These are phyloP conservation scores for Teratosphaeria nubilosa DNA, from an alignment of 2,329 filamentous ascomycete species.

Conservation along the genomic window DNA sequence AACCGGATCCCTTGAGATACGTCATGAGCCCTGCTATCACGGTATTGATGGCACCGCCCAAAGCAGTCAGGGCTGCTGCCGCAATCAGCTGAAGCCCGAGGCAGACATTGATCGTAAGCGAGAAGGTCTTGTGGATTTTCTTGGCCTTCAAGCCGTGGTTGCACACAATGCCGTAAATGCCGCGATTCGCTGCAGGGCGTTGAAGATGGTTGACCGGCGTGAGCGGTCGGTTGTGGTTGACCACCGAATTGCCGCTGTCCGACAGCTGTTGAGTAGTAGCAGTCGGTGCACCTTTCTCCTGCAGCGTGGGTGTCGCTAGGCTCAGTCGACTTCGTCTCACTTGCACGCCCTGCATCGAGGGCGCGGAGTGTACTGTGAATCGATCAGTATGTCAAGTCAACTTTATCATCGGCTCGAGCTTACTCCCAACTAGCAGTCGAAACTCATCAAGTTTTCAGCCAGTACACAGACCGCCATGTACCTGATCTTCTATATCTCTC, in stretches of 20 bases:
- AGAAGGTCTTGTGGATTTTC: neutral
- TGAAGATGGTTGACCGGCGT: neutral
- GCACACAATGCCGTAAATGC: neutral
- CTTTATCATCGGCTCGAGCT: neutral
- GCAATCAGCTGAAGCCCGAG: conserved; percentile 10
- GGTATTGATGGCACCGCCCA: conserved; percentile 14
- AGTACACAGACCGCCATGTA: neutral
- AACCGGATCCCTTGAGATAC: conserved; percentile 6
- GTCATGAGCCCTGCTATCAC: conserved; percentile 14
- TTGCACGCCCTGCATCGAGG: neutral
- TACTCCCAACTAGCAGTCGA: neutral
- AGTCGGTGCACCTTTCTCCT: neutral
- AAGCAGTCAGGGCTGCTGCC: conserved; percentile 12
- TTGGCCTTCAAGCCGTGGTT: neutral
- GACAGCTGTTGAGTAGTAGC: neutral
- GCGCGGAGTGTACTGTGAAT: neutral
- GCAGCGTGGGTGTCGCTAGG: neutral
- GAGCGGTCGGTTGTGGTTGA: neutral
- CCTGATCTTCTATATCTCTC: neutral
- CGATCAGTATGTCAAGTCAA: neutral
- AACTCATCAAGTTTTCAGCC: neutral
- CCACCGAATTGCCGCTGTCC: neutral
- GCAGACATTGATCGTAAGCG: neutral
- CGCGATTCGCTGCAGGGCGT: neutral
- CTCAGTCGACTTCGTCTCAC: neutral